Evolutionary conservation across 73 alveolate genomes (phyloP), one percentile per base, ranked within the genome.

Genomic region (Uronychia setigera): DNA sequence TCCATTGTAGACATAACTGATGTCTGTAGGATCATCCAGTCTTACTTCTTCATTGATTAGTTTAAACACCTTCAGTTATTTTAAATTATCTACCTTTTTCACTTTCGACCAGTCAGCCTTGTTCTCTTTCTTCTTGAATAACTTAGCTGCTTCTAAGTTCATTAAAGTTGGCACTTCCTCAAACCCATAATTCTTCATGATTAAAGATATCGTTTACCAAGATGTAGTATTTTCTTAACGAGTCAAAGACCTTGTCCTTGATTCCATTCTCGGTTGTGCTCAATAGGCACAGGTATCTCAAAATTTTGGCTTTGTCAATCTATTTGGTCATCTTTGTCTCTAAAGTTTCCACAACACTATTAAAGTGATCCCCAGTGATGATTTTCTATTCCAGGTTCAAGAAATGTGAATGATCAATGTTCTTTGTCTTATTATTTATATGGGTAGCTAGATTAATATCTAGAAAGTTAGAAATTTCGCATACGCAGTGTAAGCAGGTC

Each of bases 1-100:
- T 60, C 98, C 98, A 74, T 87, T 79, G 78, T 91, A 84, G 25
- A 85, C 90, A 86, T 87, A 95, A 30, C 96, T 83, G 29, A 92
- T 87, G 88, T 95, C 97, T 9, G 74, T 85, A 33, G 96, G 90
- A 74, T 93, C 88, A 76, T 93, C 35, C 13, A 84, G 76, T 27
- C 84, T 60, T 33, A 78, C 82, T 35, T 94, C 92, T 31, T 76
- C 92, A 57, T 88, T 91, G 19, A 93, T 79, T 58, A 95, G 84
- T 58, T 89, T 84, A 67, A 95, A 91, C 14, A 76, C 94, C 83
- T 84, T 88, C 86, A 74, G 83, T n/a, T n/a, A n/a, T n/a, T n/a
- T n/a, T n/a, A n/a, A n/a, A n/a, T n/a, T 74, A 59, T 57, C 58
- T 88, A 33, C 82, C 78, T 31, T 88, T 88, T 35, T 88, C 84